Evolutionary conservation across 139 green algal genomes (phyloP).

Genomic region (Chlamydomonas applanata): DNA sequence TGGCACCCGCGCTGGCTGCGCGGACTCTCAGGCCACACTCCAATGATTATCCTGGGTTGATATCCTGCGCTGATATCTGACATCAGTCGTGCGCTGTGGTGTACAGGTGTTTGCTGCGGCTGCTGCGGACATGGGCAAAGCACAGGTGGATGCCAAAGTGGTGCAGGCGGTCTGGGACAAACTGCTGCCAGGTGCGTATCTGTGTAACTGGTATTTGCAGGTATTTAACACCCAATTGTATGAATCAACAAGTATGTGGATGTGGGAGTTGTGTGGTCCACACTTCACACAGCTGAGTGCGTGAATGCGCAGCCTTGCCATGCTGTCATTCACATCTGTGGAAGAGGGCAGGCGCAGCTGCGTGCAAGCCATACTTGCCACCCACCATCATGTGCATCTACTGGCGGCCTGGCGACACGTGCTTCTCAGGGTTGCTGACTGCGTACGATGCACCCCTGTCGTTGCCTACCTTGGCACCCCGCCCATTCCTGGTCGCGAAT

Average conservation of each 20-base stretch:
- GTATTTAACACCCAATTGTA: too few species aligned
- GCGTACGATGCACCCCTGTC: constrained; percentile 47
- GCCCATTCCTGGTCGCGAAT: constrained; percentile 57
- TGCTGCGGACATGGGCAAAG: constrained; percentile 3
- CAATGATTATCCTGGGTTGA: not conserved
- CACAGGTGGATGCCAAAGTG: constrained; percentile 21
- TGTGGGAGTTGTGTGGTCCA: too few species aligned
- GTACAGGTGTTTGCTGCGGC: constrained; percentile 9
- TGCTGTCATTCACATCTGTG: too few species aligned
- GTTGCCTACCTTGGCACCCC: constrained; percentile 48
- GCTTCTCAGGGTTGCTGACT: not conserved
- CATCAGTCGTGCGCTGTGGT: too few species aligned
- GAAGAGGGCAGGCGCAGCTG: too few species aligned
- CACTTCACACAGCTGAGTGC: too few species aligned
- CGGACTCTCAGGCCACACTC: not conserved
- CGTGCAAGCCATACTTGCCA: too few species aligned
- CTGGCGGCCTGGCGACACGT: too few species aligned
- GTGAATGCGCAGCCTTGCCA: too few species aligned
- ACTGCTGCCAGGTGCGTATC: constrained; percentile 37
- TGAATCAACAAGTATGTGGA: too few species aligned
- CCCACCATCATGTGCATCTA: too few species aligned
- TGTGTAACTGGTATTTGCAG: too few species aligned
- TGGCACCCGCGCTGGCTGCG: not conserved
- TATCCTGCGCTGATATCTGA: not conserved
- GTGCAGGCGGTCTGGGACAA: constrained; percentile 37